These are phyloP conservation scores for Fomitopsis schrenkii DNA, from an alignment of 1,284 basidiomycete genomes.

Conservation along the genomic window DNA sequence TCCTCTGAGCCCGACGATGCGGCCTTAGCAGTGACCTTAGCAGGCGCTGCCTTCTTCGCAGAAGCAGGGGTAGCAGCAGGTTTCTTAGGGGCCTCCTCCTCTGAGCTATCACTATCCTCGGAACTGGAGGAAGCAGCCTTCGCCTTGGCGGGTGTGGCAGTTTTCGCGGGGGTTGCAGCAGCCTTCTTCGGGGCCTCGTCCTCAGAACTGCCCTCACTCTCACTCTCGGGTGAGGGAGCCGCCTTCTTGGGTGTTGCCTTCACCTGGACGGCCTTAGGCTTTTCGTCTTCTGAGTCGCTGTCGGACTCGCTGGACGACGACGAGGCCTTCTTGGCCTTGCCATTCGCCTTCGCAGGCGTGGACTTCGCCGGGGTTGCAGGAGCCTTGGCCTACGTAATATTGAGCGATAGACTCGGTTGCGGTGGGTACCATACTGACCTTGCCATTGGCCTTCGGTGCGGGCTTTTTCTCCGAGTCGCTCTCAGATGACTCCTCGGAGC, in stretches of 20 bases:
- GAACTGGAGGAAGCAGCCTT: constrained; percentile 5
- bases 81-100: constrained; percentile 15
- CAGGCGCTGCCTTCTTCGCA: constrained; percentile 26
- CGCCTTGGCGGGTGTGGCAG: constrained; percentile 8
- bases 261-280: constrained; percentile 35
- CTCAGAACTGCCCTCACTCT: constrained; percentile 15
- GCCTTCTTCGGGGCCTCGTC: constrained; percentile 30
- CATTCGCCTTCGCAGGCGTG: not conserved
- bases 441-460: constrained; percentile 20
- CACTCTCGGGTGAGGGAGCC: constrained; percentile 15
- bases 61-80: constrained; percentile 4
- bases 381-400: constrained; percentile 7
- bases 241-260: constrained; percentile 25
- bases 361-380: not conserved
- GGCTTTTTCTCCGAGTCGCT: constrained; percentile 26
- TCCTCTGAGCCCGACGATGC: constrained; percentile 8
- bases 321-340: constrained; percentile 4
- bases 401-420: constrained; percentile 1
- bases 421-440: constrained; percentile 3
- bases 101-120: constrained; percentile 12
- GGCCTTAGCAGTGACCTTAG: constrained; percentile 6
- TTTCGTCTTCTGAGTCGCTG: constrained; percentile 21
- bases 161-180: constrained; percentile 29
- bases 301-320: constrained; percentile 9
- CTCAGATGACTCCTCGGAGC: constrained; percentile 21